Percentiles rank a stretch among this genome's conserved stretches.
These are phyloP conservation scores for Calophaca sinica DNA, from an alignment of 306 rosid species.

Conservation along the genomic window DNA sequence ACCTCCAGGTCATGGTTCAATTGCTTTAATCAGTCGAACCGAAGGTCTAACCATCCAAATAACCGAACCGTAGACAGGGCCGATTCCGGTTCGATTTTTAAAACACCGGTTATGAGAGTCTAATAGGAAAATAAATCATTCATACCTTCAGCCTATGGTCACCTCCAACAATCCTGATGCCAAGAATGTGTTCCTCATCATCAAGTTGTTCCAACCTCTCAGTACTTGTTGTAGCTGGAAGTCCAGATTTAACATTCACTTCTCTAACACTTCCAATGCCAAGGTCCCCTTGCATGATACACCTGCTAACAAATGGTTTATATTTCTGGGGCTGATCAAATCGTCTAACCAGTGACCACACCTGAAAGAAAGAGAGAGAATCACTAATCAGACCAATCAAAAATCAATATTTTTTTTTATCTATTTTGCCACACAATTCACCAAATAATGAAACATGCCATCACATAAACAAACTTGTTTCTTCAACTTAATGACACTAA, in stretches of 20 bases:
- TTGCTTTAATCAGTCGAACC: no score
- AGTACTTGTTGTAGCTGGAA: conserved; percentile 94
- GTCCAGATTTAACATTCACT: conserved; percentile 95
- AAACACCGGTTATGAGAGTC: neutral
- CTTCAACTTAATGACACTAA: conserved; percentile 23
- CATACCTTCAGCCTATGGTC: conserved; percentile 89
- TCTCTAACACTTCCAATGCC: conserved; percentile 92
- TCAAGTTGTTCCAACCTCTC: conserved; percentile 90
- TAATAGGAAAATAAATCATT: conserved; percentile 12
- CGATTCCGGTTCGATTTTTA: no score
- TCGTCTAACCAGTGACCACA: conserved; percentile 97
- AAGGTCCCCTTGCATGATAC: conserved; percentile 80
- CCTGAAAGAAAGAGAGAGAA: conserved; percentile 57
- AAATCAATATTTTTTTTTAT: no score
- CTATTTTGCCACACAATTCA: no score
- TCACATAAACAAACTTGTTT: conserved; percentile 27
- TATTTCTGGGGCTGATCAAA: conserved; percentile 94
- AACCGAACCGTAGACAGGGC: no score
- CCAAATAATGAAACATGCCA: conserved; percentile 3
- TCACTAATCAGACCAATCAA: conserved; percentile 36
- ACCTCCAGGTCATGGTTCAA: no score
- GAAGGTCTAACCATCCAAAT: no score
- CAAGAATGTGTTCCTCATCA: conserved; percentile 88
- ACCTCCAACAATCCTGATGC: conserved; percentile 83
- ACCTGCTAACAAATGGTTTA: conserved; percentile 90